A percentile compares a stretch with the other conserved stretches of the same genome.
phyloP scores from a whole-genome alignment of 352 stramenopile genomes.

The Pythium dissimile region DNA sequence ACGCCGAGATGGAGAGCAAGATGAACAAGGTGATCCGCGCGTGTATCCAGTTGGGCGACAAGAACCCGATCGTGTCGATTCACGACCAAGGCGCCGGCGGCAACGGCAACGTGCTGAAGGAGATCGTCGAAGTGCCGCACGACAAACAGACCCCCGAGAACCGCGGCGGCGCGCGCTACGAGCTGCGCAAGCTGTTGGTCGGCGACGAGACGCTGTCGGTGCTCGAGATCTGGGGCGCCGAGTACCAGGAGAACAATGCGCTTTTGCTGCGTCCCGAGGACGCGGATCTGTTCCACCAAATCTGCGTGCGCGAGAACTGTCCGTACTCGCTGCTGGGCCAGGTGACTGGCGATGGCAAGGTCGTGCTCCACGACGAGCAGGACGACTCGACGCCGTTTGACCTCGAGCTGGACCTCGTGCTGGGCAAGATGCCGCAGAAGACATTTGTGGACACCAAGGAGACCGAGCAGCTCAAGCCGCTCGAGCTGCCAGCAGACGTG shows the following conservation, averaged over 20 bases:
- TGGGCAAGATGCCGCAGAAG: slow-evolving; percentile 99
- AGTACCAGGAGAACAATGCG: slow-evolving; percentile 99
- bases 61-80: slow-evolving; percentile 99
- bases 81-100: slow-evolving; percentile 99
- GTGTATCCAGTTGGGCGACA: slow-evolving; percentile 95
- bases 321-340: slow-evolving; percentile 94
- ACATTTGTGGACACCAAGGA: slow-evolving; percentile 92
- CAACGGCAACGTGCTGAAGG: slow-evolving; percentile 99
- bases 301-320: slow-evolving; percentile 97
- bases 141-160: slow-evolving; percentile 87
- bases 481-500: slow-evolving; percentile 86
- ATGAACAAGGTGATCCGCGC: slow-evolving; percentile 99
- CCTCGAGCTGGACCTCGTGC: slow-evolving; percentile 96
- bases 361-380: slow-evolving; percentile 96
- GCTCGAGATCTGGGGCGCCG: slow-evolving; percentile 98
- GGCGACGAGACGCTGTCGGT: slow-evolving; percentile 98
- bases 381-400: slow-evolving; percentile 95
- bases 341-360: slow-evolving; percentile 93
- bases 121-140: slow-evolving; percentile 94
- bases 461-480: slow-evolving; percentile 39
- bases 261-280: slow-evolving; percentile 92
- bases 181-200: slow-evolving; percentile 95
- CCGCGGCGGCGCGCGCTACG: slow-evolving; percentile 85
- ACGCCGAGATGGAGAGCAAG: slow-evolving; percentile 99
- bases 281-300: slow-evolving; percentile 90